Percentiles rank a stretch among this genome's conserved stretches.
phyloP scores from a whole-genome alignment of 306 rosid genomes.

The Glycine latifolia region DNA sequence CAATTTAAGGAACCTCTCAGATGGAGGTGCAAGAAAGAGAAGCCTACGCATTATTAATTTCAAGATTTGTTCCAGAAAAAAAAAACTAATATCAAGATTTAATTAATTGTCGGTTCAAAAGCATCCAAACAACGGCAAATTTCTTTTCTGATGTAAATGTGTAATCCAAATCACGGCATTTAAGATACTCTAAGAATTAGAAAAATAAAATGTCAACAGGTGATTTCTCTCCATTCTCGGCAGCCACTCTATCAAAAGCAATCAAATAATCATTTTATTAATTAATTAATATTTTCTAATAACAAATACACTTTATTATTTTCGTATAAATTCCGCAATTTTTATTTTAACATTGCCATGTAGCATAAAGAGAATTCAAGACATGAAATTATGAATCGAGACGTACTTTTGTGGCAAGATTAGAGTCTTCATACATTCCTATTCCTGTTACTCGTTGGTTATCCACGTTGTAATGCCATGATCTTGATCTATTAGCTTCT shows the following conservation, averaged over 20 bases:
- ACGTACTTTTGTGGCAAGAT: background rate
- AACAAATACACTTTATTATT: background rate
- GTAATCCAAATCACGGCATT: too few species aligned
- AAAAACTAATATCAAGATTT: too few species aligned
- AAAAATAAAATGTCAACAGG: background rate
- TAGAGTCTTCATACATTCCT: background rate
- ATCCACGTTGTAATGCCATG: background rate
- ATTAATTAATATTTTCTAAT: background rate
- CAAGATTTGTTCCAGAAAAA: too few species aligned
- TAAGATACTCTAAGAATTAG: too few species aligned
- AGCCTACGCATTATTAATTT: too few species aligned
- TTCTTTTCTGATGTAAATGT: too few species aligned
- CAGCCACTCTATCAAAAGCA: background rate
- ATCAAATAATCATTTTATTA: background rate
- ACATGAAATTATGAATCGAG: background rate
- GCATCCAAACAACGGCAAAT: too few species aligned
- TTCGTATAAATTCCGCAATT: background rate
- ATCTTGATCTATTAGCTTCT: background rate
- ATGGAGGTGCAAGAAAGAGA: too few species aligned
- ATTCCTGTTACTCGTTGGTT: too few species aligned
- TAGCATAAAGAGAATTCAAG: background rate
- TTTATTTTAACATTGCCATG: background rate
- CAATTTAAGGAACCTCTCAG: too few species aligned
- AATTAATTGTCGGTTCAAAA: too few species aligned
- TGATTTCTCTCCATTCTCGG: too few species aligned